These are phyloP conservation scores for Ogataea nakhonphanomensis DNA, from an alignment of 805 yeast genomes.

Conservation along the genomic window DNA sequence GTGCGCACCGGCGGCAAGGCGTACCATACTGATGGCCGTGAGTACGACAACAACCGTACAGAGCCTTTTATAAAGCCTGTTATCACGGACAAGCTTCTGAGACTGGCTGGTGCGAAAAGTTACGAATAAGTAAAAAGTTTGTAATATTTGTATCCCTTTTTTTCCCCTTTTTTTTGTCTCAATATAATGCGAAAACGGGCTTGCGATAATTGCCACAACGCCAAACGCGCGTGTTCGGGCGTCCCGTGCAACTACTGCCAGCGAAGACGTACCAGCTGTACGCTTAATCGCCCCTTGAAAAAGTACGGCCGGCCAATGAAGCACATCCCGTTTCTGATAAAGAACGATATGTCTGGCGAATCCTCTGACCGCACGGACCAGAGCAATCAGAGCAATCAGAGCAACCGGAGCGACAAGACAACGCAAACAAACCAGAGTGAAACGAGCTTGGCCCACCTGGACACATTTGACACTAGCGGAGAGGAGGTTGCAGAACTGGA, in stretches of 20 bases:
- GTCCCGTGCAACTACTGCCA: slow-evolving; percentile 5
- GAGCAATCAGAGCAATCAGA: too few relatives aligned
- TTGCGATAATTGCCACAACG: slow-evolving; percentile 7
- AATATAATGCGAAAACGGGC: slow-evolving; percentile 7
- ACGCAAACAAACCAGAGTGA: too few relatives aligned
- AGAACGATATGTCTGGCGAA: background rate
- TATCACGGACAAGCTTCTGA: slow-evolving; percentile 25
- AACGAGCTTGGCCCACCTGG: too few relatives aligned
- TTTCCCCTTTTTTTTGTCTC: slow-evolving; percentile 2
- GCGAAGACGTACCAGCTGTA: slow-evolving; percentile 1
- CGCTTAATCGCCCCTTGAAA: slow-evolving; percentile 5
- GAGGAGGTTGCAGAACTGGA: too few relatives aligned
- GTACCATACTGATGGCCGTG: slow-evolving; percentile 15
- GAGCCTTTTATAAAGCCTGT: slow-evolving; percentile 28
- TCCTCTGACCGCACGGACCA: too few relatives aligned
- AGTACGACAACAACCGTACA: slow-evolving; percentile 3
- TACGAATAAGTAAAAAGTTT: slow-evolving; percentile 1
- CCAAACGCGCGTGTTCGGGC: slow-evolving; percentile 8
- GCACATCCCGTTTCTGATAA: background rate
- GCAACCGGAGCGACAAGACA: too few relatives aligned
- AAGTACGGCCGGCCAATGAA: slow-evolving; percentile 9
- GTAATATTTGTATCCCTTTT: background rate
- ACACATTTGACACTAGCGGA: too few relatives aligned
- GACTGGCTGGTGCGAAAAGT: slow-evolving; percentile 28
- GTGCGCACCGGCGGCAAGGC: slow-evolving; percentile 23